Evolutionary conservation across 2,329 filamentous ascomycete species (phyloP).

Genomic region (Penicillium polonicum): DNA sequence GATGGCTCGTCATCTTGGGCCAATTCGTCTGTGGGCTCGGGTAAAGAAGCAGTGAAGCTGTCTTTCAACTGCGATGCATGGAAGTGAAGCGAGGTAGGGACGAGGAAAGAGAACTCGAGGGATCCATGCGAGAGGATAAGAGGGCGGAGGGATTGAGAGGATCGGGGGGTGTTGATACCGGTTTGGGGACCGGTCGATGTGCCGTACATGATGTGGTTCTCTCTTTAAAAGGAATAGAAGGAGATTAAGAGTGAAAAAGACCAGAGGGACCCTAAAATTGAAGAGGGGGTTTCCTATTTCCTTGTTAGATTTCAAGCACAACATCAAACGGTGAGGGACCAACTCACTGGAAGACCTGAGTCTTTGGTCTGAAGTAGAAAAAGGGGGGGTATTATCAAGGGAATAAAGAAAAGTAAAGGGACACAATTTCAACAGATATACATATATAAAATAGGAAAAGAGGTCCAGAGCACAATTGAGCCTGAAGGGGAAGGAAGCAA

Average conservation of each 20-base stretch:
- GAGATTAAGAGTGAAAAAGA: conserved; percentile 1
- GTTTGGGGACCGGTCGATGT: conserved; percentile 80
- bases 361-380: not conserved
- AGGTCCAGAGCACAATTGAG: conserved; percentile 12
- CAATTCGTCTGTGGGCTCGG: conserved; percentile 90
- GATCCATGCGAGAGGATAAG: conserved; percentile 89
- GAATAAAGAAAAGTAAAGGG: conserved; percentile 11
- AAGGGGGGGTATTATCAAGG: conserved; percentile 8
- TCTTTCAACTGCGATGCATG: conserved; percentile 94
- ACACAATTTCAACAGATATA: conserved; percentile 10
- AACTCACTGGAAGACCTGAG: conserved; percentile 1
- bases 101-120: conserved; percentile 92
- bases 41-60: conserved; percentile 79
- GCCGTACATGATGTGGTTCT: conserved; percentile 72
- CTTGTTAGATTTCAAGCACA: not conserved
- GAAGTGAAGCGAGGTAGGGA: conserved; percentile 94
- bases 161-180: conserved; percentile 94
- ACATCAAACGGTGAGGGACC: not conserved
- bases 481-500: conserved; percentile 6
- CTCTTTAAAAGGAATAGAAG: conserved; percentile 1
- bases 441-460: conserved; percentile 11
- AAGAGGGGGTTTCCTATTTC: conserved; percentile 1
- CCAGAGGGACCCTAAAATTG: conserved; percentile 4
- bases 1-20: conserved; percentile 99
- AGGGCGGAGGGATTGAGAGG: conserved; percentile 86